Base-by-base conservation (phyloP, 768 basidiomycete species). In the Tylopilus felleus region DNA sequence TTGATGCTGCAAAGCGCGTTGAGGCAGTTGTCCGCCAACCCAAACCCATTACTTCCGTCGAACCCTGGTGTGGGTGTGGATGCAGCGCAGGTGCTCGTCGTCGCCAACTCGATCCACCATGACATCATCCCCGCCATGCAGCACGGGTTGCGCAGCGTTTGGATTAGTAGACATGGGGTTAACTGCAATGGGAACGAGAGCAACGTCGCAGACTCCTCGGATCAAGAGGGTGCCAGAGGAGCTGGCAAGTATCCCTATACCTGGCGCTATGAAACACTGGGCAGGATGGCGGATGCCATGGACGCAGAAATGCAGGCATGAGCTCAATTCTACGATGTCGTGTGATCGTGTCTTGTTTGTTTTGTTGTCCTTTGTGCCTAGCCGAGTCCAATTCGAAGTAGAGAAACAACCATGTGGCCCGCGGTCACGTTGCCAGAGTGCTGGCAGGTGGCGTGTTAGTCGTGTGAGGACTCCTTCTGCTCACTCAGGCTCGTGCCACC, bases 101-200 rank as follows among this genome's bases (percentile, higher is more conserved):
- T 86, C 6, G 88, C 89, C 17, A 82, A 84, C 61, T 87, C 85
- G 56, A 63, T 88, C 55, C 69, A 65, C 21, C 86, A 89, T 57
- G 89, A 90, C 62, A 80, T 86, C 57, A 74, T 75, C 22, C 83
- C 89, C 1, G 84, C 86, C 36, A 78, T 72, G 56, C 66, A 72
- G 62, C 70, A 80, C n/a, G 81, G 81, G 0, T 63, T 90, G 23
- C 69, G 60, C 25, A 83, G 80, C 31, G 81, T 83, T 28, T 90
- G 84, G 82, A 88, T 91, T 60, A 80, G 84, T 49, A 75, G 84
- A 43, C 22, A 62, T 23, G 59, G 59, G 28, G 59, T 47, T 8
- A 68, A 59, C 33, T n/a, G 49, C 4, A 66, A 68, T 10, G 69
- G 67, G 23, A 57, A 19, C 66, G 77, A 72, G 73, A 71, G 81